Conservation (phyloP, 1,284 basidiomycete genomes). For the Pseudozyma thailandica region DNA sequence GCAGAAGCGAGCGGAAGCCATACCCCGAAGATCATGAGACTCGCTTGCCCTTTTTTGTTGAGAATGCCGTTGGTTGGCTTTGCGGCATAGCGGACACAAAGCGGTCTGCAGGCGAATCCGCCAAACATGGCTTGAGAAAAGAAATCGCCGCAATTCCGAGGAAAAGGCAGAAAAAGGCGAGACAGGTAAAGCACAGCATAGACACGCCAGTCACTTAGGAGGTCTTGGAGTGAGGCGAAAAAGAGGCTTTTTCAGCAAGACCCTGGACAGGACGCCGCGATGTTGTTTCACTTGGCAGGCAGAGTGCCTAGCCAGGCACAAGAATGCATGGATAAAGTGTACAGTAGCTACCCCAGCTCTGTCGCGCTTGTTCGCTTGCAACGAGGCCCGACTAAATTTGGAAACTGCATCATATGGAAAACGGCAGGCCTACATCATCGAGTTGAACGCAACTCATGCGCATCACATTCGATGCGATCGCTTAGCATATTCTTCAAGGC, state of each 20-base stretch:
- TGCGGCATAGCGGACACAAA: slow-evolving; percentile 2
- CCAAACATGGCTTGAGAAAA: too few relatives aligned
- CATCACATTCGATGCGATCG: too few relatives aligned
- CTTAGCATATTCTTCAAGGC: too few relatives aligned
- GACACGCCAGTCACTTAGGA: neutral
- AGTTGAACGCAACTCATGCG: too few relatives aligned
- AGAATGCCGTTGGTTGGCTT: slow-evolving; percentile 1
- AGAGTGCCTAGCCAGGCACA: too few relatives aligned
- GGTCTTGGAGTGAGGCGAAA: neutral
- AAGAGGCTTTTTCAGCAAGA: neutral
- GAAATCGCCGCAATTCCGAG: slow-evolving; percentile 31
- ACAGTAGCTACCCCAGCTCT: too few relatives aligned
- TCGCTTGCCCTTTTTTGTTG: neutral
- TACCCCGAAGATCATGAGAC: neutral
- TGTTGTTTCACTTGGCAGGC: too few relatives aligned
- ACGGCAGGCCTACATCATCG: slow-evolving; percentile 10
- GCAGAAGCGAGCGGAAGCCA: neutral
- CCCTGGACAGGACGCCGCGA: neutral
- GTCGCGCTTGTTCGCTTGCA: too few relatives aligned
- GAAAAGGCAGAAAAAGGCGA: neutral
- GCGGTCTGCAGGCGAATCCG: neutral
- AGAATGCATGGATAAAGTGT: too few relatives aligned
- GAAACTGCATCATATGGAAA: neutral
- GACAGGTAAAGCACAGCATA: neutral
- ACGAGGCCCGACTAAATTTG: neutral